Percentiles rank a stretch among this genome's conserved stretches.
Conservation (phyloP, 345 rosid genomes). For the Dipteronia sinensis region DNA sequence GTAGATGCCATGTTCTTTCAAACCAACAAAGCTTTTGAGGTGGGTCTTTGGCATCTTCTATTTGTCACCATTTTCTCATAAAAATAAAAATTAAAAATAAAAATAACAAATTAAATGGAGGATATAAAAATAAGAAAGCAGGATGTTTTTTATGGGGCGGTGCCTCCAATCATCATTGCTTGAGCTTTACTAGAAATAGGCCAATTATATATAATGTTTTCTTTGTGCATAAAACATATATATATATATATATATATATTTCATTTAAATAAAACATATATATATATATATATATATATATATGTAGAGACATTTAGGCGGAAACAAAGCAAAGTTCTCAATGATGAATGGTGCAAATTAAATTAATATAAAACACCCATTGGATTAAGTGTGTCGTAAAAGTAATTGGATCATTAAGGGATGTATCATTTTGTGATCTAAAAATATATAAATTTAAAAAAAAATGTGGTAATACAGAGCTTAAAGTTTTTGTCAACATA, state of each 20-base stretch:
- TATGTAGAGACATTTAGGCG: neutral
- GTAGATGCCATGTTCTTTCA: conserved; percentile 36
- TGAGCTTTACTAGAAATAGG: conserved; percentile 11
- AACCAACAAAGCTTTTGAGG: conserved; percentile 39
- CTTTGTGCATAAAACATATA: neutral
- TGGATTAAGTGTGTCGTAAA: conserved; percentile 1
- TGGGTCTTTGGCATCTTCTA: conserved; percentile 39
- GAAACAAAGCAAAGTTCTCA: neutral
- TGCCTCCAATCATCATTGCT: conserved; percentile 23
- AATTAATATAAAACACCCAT: neutral
- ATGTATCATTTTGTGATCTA: neutral
- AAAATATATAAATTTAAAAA: neutral
- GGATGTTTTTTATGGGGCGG: conserved; percentile 32
- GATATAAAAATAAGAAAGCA: neutral
- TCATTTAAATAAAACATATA: too few relatives aligned
- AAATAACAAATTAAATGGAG: neutral
- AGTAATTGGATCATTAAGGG: neutral
- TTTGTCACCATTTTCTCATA: conserved; percentile 16
- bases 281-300: neutral
- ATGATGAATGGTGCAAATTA: neutral
- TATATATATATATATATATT: too few relatives aligned
- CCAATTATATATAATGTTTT: neutral
- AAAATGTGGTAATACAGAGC: neutral
- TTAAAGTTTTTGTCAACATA: too few relatives aligned
- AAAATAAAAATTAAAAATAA: neutral